Percentiles rank a stretch among this genome's conserved stretches.
Evolutionary conservation across 2,329 filamentous ascomycete genomes (phyloP).

Genomic region (Plenodomus tracheiphilus): DNA sequence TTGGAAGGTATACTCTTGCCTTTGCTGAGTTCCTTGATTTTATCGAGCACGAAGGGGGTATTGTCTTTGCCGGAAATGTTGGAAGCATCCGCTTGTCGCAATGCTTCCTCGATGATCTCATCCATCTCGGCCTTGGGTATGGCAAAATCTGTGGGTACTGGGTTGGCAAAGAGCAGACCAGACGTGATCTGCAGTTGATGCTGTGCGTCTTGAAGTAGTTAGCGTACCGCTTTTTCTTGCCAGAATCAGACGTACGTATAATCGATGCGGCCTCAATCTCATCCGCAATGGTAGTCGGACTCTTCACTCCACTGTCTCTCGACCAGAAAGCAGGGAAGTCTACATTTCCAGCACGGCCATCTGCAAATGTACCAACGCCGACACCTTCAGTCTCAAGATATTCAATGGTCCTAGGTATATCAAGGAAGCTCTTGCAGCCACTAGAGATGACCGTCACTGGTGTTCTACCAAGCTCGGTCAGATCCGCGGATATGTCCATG

Average conservation of each 20-base stretch:
- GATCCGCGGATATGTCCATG: constrained; percentile 92
- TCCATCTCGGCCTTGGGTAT: constrained; percentile 63
- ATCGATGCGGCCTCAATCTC: constrained; percentile 88
- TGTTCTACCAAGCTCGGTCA: constrained; percentile 90
- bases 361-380: constrained; percentile 85
- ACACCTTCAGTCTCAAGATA: constrained; percentile 74
- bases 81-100: constrained; percentile 41
- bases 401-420: constrained; percentile 88
- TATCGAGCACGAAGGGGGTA: constrained; percentile 79
- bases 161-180: constrained; percentile 87
- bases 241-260: constrained; percentile 59
- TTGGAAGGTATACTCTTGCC: constrained; percentile 76
- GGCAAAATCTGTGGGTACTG: constrained; percentile 71
- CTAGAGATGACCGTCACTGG: constrained; percentile 85
- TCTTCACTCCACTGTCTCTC: constrained; percentile 79
- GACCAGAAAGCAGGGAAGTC: constrained; percentile 95
- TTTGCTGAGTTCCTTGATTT: constrained; percentile 77
- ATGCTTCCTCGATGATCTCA: constrained; percentile 45
- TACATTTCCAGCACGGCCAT: constrained; percentile 71
- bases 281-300: constrained; percentile 72
- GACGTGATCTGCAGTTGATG: constrained; percentile 71
- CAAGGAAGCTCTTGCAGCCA: constrained; percentile 94
- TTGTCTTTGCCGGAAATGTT: constrained; percentile 71
- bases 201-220: constrained; percentile 63
- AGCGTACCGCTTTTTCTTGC: background rate